A percentile compares a stretch with the other conserved stretches of the same genome.
phyloP scores from a whole-genome alignment of 1,139 yeast genomes.

The Kurtzmaniella natalensis region DNA sequence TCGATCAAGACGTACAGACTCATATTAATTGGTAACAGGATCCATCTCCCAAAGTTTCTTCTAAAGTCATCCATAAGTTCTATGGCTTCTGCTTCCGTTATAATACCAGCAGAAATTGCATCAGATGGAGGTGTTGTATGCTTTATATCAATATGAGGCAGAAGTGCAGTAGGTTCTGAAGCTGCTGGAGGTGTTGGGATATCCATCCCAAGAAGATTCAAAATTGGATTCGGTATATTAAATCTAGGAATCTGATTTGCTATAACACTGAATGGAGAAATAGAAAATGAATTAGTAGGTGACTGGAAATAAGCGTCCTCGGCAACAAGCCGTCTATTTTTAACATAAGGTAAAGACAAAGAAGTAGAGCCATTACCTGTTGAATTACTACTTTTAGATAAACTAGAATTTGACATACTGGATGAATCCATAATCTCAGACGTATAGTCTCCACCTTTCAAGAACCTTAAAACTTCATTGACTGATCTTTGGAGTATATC shows the following conservation, averaged over 20 bases:
- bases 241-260: conserved; percentile 27
- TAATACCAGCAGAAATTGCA: conserved; percentile 43
- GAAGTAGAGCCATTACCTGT: conserved; percentile 1
- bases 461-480: conserved; percentile 15
- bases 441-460: background rate
- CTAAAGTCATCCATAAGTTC: conserved; percentile 55
- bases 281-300: conserved; percentile 37
- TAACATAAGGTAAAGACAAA: background rate
- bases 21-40: conserved; percentile 58
- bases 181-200: conserved; percentile 1
- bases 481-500: conserved; percentile 4
- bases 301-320: conserved; percentile 30
- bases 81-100: conserved; percentile 47
- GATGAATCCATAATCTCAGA: background rate
- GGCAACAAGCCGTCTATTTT: conserved; percentile 7
- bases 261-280: conserved; percentile 49
- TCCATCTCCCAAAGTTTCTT: conserved; percentile 73
- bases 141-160: background rate
- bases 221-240: conserved; percentile 41
- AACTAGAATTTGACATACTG: conserved; percentile 4
- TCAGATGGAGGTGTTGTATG: conserved; percentile 19
- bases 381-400: background rate
- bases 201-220: conserved; percentile 20
- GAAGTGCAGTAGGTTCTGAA: conserved; percentile 7
- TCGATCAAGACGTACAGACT: conserved; percentile 49